Conservation (phyloP, 805 yeast species). For the Dipodascus albidus region DNA sequence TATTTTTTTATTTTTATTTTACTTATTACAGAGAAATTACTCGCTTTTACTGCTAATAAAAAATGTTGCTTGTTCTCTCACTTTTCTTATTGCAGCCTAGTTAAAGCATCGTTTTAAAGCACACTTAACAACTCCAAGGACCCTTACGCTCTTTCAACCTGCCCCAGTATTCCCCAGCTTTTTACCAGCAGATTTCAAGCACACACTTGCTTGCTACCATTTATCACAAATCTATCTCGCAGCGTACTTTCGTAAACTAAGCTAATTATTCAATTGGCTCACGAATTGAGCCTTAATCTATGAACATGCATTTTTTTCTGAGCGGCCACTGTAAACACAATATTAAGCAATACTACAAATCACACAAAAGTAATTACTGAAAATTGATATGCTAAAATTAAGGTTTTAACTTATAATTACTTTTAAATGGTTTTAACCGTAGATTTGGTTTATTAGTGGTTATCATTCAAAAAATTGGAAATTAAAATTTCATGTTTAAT, state of each 20-base stretch:
- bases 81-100: too few relatives aligned
- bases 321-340: neutral
- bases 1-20: too few relatives aligned
- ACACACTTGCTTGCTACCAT: too few relatives aligned
- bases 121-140: too few relatives aligned
- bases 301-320: neutral
- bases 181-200: too few relatives aligned
- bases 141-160: too few relatives aligned
- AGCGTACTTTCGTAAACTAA: too few relatives aligned
- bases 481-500: neutral
- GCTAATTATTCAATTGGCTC: neutral
- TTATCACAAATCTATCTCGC: too few relatives aligned
- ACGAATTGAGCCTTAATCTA: neutral
- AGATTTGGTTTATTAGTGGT: neutral
- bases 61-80: neutral
- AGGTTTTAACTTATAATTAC: neutral
- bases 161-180: too few relatives aligned
- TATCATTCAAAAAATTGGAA: neutral
- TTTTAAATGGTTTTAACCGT: neutral
- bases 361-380: neutral
- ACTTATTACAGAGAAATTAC: neutral
- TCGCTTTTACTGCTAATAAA: neutral
- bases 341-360: too few relatives aligned
- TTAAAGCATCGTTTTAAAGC: too few relatives aligned
- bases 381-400: neutral